Evolutionary conservation across 805 yeast genomes (phyloP).

Genomic region (Hanseniaspora lindneri): DNA sequence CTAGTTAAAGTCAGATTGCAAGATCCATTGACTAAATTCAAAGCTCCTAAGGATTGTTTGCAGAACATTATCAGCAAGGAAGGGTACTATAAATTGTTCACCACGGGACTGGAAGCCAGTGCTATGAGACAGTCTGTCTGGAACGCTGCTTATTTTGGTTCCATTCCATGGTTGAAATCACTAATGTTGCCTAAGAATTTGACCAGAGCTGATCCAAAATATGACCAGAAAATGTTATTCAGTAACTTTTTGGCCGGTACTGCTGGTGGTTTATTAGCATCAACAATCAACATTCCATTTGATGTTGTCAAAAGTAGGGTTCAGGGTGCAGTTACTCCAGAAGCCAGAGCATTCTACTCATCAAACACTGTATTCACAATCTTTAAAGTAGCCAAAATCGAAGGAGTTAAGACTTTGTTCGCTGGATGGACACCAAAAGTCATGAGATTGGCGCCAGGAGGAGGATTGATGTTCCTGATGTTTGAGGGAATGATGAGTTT

Average conservation of each 20-base stretch:
- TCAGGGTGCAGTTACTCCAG: constrained; percentile 62
- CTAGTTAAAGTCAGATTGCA: constrained; percentile 89
- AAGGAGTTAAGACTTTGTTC: constrained; percentile 82
- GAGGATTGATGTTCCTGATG: constrained; percentile 95
- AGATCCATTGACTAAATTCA: constrained; percentile 70
- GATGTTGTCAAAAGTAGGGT: constrained; percentile 96
- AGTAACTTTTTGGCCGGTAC: constrained; percentile 88
- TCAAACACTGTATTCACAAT: constrained; percentile 64
- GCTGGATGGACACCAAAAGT: constrained; percentile 97
- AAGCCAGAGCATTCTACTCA: constrained; percentile 83
- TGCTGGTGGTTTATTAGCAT: constrained; percentile 94
- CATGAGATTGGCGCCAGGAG: constrained; percentile 96
- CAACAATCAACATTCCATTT: constrained; percentile 88
- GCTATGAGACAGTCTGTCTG: constrained; percentile 92
- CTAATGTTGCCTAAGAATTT: constrained; percentile 63
- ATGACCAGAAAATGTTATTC: constrained; percentile 21
- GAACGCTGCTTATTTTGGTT: constrained; percentile 98
- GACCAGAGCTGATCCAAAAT: constrained; percentile 58
- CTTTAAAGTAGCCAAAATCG: constrained; percentile 49
- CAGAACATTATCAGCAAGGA: constrained; percentile 56
- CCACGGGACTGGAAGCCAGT: constrained; percentile 84
- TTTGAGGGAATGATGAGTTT: constrained; percentile 90
- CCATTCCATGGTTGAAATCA: constrained; percentile 73
- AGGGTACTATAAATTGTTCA: constrained; percentile 76
- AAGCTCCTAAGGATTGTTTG: constrained; percentile 74